These are phyloP conservation scores for Calocybe cyanea DNA, from an alignment of 768 basidiomycete genomes.

Conservation along the genomic window DNA sequence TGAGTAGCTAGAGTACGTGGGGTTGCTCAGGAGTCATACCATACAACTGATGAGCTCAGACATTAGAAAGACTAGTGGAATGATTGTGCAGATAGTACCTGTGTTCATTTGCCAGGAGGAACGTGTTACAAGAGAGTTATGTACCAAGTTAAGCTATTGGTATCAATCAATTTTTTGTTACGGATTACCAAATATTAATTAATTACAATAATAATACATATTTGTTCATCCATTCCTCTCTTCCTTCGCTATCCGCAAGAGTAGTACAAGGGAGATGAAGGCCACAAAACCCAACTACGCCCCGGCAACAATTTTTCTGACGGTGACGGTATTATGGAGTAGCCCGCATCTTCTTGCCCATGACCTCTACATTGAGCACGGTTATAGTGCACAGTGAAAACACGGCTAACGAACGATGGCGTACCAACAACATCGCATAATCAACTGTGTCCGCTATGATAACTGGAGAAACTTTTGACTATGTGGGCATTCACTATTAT, in stretches of 20 bases:
- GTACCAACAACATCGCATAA: slow-evolving; percentile 12
- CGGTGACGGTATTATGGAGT: slow-evolving; percentile 21
- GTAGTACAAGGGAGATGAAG: slow-evolving; percentile 28
- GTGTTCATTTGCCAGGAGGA: slow-evolving; percentile 1
- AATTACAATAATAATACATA: no score
- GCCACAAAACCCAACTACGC: slow-evolving; percentile 26
- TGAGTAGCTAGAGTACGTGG: background rate
- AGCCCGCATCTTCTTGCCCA: slow-evolving; percentile 42
- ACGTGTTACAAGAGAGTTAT: no score
- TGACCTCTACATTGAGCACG: slow-evolving; percentile 41
- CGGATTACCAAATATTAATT: no score
- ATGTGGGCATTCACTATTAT: no score
- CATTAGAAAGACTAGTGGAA: background rate
- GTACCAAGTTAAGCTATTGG: no score
- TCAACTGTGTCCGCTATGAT: no score
- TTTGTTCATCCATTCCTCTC: slow-evolving; percentile 41
- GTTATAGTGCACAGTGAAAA: slow-evolving; percentile 28
- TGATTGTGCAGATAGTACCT: slow-evolving; percentile 5
- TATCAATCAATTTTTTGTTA: no score
- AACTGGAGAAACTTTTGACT: no score
- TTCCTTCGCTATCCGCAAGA: slow-evolving; percentile 41
- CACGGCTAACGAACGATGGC: slow-evolving; percentile 10
- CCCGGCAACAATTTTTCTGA: slow-evolving; percentile 24
- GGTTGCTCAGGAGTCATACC: slow-evolving; percentile 6
- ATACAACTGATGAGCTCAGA: slow-evolving; percentile 12